Percentiles rank a stretch among this genome's conserved stretches.
Evolutionary conservation across 495 filamentous ascomycete genomes (phyloP).

Genomic region (Penicillium silybi): DNA sequence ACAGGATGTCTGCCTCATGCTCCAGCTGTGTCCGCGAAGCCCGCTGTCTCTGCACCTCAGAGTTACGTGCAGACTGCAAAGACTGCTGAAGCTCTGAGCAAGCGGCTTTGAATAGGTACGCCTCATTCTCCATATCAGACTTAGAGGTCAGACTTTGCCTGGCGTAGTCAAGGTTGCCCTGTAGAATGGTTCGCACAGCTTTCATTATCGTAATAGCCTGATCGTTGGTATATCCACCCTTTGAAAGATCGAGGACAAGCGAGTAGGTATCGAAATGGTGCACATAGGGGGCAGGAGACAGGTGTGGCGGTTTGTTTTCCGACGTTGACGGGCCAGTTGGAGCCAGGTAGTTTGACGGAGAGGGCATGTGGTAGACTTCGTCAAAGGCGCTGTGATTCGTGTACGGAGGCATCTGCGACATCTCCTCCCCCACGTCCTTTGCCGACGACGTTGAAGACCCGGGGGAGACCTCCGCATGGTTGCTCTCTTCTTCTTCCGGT

Average conservation of each 20-base stretch:
- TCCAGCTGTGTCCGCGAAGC: conserved; percentile 80
- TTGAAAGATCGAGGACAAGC: conserved; percentile 71
- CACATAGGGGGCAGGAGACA: conserved; percentile 73
- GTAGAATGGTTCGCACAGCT: conserved; percentile 69
- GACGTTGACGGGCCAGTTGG: conserved; percentile 30
- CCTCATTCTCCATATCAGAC: conserved; percentile 80
- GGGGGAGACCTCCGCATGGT: conserved; percentile 12
- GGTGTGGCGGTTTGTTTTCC: conserved; percentile 55
- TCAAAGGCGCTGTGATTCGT: conserved; percentile 53
- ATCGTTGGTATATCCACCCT: conserved; percentile 60
- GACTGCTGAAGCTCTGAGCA: conserved; percentile 88
- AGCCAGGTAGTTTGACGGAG: conserved; percentile 34
- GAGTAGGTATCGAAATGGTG: conserved; percentile 96
- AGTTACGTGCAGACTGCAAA: conserved; percentile 52
- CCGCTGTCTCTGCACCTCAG: conserved; percentile 62
- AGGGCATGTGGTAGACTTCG: conserved; percentile 59
- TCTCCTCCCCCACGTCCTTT: conserved; percentile 29
- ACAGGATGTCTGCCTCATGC: conserved; percentile 90
- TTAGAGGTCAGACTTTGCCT: conserved; percentile 70
- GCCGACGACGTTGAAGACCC: conserved; percentile 19
- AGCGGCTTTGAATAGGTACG: conserved; percentile 90
- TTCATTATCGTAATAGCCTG: conserved; percentile 86
- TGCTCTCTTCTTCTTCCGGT: conserved; percentile 20
- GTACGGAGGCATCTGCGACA: conserved; percentile 19
- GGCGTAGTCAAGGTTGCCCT: conserved; percentile 75